These are phyloP conservation scores for Yamadazyma pseudoaaseri DNA, from an alignment of 1,139 yeast species.

Conservation along the genomic window DNA sequence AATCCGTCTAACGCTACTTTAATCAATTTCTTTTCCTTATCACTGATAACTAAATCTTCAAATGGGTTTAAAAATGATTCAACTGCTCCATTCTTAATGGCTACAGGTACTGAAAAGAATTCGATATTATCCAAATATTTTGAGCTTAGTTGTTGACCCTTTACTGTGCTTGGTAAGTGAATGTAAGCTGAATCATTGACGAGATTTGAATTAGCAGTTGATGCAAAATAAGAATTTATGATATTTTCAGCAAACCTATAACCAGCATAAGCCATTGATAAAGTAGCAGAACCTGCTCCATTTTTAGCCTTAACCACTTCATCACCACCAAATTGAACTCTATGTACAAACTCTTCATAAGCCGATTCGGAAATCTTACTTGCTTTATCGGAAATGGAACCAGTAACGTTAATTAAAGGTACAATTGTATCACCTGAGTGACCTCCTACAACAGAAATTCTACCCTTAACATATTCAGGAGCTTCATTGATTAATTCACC, in stretches of 20 bases:
- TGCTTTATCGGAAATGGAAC: slow-evolving; percentile 28
- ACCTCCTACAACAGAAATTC: slow-evolving; percentile 67
- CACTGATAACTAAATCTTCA: slow-evolving; percentile 33
- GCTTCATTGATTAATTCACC: slow-evolving; percentile 38
- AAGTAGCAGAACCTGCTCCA: slow-evolving; percentile 76
- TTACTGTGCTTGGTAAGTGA: slow-evolving; percentile 55
- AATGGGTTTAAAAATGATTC: slow-evolving; percentile 46
- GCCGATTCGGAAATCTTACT: slow-evolving; percentile 26
- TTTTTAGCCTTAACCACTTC: slow-evolving; percentile 77
- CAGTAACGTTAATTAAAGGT: slow-evolving; percentile 44
- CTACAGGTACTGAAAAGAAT: slow-evolving; percentile 64
- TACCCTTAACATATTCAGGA: slow-evolving; percentile 43
- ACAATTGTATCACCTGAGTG: slow-evolving; percentile 79
- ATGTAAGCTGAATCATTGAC: slow-evolving; percentile 61
- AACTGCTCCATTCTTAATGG: slow-evolving; percentile 50
- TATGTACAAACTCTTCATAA: slow-evolving; percentile 47
- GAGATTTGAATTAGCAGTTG: slow-evolving; percentile 17
- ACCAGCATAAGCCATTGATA: slow-evolving; percentile 78
- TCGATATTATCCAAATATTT: slow-evolving; percentile 41
- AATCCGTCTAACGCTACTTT: slow-evolving; percentile 55
- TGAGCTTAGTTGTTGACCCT: slow-evolving; percentile 46
- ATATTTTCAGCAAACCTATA: slow-evolving; percentile 60
- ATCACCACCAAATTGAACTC: slow-evolving; percentile 78
- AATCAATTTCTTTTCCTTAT: slow-evolving; percentile 46
- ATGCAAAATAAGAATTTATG: slow-evolving; percentile 41